A percentile compares a stretch with the other conserved stretches of the same genome.
These are phyloP conservation scores for Ustilago loliicola DNA, from an alignment of 1,284 basidiomycete genomes.

Conservation along the genomic window DNA sequence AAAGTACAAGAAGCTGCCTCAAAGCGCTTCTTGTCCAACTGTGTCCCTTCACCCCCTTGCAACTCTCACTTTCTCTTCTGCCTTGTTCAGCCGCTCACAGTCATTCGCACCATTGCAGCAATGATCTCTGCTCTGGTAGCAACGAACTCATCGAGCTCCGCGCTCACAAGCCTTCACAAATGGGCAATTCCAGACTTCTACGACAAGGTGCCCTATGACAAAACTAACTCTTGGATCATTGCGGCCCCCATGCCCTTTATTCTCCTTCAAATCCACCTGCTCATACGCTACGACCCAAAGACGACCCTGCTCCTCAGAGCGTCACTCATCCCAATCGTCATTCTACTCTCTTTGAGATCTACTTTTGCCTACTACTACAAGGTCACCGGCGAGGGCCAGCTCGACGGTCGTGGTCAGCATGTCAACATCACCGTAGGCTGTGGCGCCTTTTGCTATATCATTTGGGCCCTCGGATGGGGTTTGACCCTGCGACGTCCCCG, in stretches of 20 bases:
- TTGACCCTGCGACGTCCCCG: conserved; percentile 12
- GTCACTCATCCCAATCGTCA: conserved; percentile 29
- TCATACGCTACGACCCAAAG: conserved; percentile 28
- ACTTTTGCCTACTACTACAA: conserved; percentile 29
- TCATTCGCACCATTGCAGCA: neutral
- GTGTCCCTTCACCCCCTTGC: neutral
- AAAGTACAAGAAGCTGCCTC: neutral
- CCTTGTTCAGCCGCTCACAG: neutral
- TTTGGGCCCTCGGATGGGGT: conserved; percentile 27
- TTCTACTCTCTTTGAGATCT: conserved; percentile 20
- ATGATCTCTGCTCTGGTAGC: neutral
- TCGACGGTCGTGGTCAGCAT: conserved; percentile 31
- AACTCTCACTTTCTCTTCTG: neutral
- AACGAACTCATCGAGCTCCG: neutral
- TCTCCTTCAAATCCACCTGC: conserved; percentile 39
- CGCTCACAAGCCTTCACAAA: neutral
- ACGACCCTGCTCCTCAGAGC: conserved; percentile 24
- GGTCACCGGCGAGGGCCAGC: conserved; percentile 21
- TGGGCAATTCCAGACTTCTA: conserved; percentile 38
- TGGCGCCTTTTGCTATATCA: conserved; percentile 10
- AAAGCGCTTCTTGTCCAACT: too few species aligned
- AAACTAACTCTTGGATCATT: conserved; percentile 19
- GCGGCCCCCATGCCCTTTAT: conserved; percentile 16
- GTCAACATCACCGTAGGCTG: conserved; percentile 31
- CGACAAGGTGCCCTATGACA: conserved; percentile 27